These are phyloP conservation scores for Talaromyces sp. DNA, from an alignment of 2,329 filamentous ascomycete species.

Conservation along the genomic window DNA sequence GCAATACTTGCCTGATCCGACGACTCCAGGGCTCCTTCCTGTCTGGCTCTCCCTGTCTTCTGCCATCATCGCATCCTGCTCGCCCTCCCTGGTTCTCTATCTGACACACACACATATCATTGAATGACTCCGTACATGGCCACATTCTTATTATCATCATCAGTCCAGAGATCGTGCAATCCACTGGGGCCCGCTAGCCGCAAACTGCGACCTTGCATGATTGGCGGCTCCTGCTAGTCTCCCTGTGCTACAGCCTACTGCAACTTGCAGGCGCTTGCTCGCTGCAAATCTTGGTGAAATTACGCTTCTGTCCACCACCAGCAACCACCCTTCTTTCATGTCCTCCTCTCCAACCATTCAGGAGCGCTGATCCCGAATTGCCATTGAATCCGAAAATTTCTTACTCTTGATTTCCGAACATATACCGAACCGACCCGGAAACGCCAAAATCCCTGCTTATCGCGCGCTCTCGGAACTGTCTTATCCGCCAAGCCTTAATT, in stretches of 20 bases:
- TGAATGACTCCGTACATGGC: background rate
- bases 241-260: background rate
- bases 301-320: background rate
- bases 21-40: background rate
- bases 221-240: background rate
- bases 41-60: background rate
- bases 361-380: background rate
- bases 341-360: background rate
- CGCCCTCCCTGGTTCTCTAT: background rate
- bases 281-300: constrained; percentile 1
- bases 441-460: background rate
- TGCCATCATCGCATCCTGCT: background rate
- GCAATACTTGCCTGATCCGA: constrained; percentile 3
- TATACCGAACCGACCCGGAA: background rate
- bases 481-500: constrained; percentile 8
- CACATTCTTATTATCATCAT: constrained; percentile 1
- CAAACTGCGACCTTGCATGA: background rate
- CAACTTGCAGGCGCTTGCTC: background rate
- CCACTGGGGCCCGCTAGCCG: background rate
- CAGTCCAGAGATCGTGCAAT: background rate
- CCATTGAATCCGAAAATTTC: background rate
- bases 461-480: constrained; percentile 5
- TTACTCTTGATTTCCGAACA: background rate
- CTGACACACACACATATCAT: background rate
- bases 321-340: background rate